Percentiles rank a stretch among this genome's conserved stretches.
Evolutionary conservation across 768 basidiomycete genomes (phyloP).

Genomic region (Coprinopsis strossmayeri): DNA sequence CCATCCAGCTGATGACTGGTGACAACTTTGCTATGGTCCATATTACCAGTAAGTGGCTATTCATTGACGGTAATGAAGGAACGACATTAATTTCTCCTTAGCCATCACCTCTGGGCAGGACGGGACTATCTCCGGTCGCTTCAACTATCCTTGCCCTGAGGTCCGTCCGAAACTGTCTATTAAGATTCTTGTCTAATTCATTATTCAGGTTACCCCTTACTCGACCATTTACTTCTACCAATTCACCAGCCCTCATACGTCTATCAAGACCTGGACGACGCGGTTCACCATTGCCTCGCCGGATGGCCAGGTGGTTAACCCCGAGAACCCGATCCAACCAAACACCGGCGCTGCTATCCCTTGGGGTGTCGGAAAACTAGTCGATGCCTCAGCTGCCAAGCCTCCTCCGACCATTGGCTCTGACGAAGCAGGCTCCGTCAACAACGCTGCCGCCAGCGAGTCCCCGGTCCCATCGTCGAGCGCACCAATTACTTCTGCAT

Average conservation of each 20-base stretch:
- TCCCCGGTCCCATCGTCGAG: background rate
- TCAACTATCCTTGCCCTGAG: constrained; percentile 58
- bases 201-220: constrained; percentile 49
- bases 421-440: background rate
- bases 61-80: background rate
- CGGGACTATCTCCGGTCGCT: constrained; percentile 48
- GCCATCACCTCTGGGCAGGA: constrained; percentile 59
- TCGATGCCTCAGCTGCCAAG: constrained; percentile 32
- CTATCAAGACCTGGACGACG: constrained; percentile 56
- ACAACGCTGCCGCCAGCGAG: background rate
- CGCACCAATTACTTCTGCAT: background rate
- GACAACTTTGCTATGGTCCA: constrained; percentile 62
- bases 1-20: constrained; percentile 78
- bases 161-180: too few species aligned
- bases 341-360: constrained; percentile 44
- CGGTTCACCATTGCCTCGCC: constrained; percentile 68
- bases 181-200: background rate
- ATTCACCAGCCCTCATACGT: constrained; percentile 42
- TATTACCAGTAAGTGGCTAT: constrained; percentile 48
- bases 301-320: constrained; percentile 35
- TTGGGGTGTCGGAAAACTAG: constrained; percentile 63
- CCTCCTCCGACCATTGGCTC: constrained; percentile 26
- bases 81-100: constrained; percentile 20
- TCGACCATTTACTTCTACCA: constrained; percentile 79
- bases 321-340: constrained; percentile 50